Base-by-base conservation (phyloP, 768 basidiomycete species). In the Plicaturopsis crispa region DNA sequence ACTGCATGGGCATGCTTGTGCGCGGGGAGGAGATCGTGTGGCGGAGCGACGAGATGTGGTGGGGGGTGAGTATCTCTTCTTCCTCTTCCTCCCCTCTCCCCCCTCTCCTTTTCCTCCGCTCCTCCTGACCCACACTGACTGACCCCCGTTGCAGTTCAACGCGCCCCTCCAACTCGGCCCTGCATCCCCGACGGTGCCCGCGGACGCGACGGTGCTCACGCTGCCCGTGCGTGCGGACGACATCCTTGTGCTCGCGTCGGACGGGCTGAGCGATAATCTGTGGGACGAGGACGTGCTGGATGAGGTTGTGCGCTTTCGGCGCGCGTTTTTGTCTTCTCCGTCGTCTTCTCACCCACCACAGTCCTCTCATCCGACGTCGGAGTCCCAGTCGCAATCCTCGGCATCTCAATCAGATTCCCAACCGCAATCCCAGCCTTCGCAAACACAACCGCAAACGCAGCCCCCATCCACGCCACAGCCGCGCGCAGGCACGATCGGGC, bases 11-110 rank as follows among this genome's bases (percentile, higher is more conserved):
- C 17, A 83, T 88, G 72, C 70, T 96, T 16, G 78, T 97, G 14
- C 76, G 92, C 2, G 80, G 73, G 5, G 75, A 84, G 32, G 67
- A 76, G 38, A 78, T 96, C 31, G 75, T 79, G 2, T 96, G 90
- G 80, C 71, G 91, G 22, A 85, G 80, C 35, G 76, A 86, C 31
- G 93, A 96, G 59, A 93, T 94, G 87, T 92, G 91, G 78, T 91
- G 89, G 74, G 73, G 70, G 11, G 78, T 78, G 51, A 55, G 77
- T 67, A 24, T 37, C n/a, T 26, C 24, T 37, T 32, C 17, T n/a
- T 7, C 13, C 28, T 10, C 12, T 35, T 31, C 31, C 40, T 37
- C 47, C 39, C 17, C 19, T 13, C 18, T 36, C 5, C n/a, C n/a
- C n/a, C n/a, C 32, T 39, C 3, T 21, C 39, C 22, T 37, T 28